phyloP scores from a whole-genome alignment of 345 rosid genomes.

The Eucalyptus urophylla region DNA sequence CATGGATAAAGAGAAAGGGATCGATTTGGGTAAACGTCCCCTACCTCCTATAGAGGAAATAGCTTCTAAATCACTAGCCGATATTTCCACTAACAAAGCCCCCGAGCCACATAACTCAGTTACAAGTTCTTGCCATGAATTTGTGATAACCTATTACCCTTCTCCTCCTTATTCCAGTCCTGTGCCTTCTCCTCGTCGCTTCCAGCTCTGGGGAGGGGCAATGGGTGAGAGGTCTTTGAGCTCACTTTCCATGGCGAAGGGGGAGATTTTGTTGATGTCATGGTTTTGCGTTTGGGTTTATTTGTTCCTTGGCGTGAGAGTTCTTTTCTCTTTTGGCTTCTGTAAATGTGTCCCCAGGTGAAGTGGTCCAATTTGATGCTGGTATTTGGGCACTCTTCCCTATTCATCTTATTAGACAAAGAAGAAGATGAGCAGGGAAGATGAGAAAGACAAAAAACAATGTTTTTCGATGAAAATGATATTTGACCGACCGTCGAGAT shows the following conservation, averaged over 20 bases:
- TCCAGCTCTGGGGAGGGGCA: no score
- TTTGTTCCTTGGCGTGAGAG: background rate
- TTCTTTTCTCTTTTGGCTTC: background rate
- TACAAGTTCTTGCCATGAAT: slow-evolving; percentile 1
- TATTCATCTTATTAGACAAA: background rate
- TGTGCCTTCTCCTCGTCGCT: slow-evolving; percentile 22
- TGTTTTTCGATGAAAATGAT: rapidly evolving
- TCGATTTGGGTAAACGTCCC: slow-evolving; percentile 7
- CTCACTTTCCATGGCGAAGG: no score
- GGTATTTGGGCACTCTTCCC: background rate
- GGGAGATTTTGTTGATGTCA: background rate
- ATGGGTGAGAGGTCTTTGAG: no score
- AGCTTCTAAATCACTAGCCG: slow-evolving; percentile 28
- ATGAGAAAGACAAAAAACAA: no score
- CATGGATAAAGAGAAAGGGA: slow-evolving; percentile 18
- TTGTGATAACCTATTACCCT: slow-evolving; percentile 3
- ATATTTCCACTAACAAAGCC: slow-evolving; percentile 27
- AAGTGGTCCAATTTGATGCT: background rate
- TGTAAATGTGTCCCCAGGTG: background rate
- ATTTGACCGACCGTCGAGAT: rapidly evolving
- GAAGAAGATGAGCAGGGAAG: background rate
- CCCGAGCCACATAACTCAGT: background rate
- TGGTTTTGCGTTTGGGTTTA: background rate
- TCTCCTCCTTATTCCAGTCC: slow-evolving; percentile 41
- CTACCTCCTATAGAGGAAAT: slow-evolving; percentile 49